These are phyloP conservation scores for Phytopythium cucurbitacearum DNA, from an alignment of 352 stramenopile species.

Conservation along the genomic window DNA sequence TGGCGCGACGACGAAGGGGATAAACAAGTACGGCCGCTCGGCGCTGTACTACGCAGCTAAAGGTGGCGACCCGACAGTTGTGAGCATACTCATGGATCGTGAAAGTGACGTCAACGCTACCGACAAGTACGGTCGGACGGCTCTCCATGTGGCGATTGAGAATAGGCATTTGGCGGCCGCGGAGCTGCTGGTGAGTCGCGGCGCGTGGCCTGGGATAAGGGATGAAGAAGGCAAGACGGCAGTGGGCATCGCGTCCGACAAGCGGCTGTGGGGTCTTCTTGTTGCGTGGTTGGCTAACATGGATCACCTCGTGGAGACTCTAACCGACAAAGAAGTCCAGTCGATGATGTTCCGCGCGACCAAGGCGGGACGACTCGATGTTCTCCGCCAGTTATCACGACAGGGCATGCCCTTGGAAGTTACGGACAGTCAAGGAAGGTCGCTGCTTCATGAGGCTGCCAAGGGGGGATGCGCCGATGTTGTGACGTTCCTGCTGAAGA, in stretches of 20 bases:
- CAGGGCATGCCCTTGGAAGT: neutral
- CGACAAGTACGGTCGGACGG: conserved; percentile 1
- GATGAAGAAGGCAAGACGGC: neutral
- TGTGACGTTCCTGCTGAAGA: conserved; percentile 1
- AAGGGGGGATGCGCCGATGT: neutral
- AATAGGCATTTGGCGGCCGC: neutral
- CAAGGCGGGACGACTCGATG: neutral
- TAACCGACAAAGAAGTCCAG: no score
- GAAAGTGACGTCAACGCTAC: no score
- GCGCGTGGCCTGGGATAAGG: neutral
- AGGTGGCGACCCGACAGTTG: neutral
- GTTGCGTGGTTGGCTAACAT: no score
- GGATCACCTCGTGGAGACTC: no score
- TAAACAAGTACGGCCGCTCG: neutral
- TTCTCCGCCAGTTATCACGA: neutral
- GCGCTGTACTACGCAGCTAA: neutral
- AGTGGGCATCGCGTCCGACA: neutral
- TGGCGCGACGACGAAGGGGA: neutral
- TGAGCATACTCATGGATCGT: neutral
- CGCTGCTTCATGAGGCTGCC: conserved; percentile 5
- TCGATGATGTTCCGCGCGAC: no score
- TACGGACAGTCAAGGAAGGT: neutral
- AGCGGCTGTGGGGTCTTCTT: neutral
- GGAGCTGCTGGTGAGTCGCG: neutral
- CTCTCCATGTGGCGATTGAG: neutral